Base-by-base conservation (phyloP, 257 asterid species). In the Lantana camara region DNA sequence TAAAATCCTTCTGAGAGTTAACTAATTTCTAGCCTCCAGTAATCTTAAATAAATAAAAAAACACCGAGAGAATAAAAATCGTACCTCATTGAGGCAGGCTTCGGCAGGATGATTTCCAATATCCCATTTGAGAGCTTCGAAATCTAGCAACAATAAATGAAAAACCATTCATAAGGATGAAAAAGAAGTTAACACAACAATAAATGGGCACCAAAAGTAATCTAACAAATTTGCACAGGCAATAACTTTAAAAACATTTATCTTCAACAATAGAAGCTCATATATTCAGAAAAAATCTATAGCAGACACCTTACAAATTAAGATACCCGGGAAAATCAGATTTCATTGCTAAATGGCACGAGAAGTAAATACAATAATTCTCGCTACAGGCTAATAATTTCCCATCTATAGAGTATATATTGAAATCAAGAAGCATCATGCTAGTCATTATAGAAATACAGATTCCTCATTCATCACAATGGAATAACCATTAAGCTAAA, bases 201-300 rank as follows among this genome's bases (percentile, higher is more conserved):
- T 27, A 27, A 27, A 27, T 5, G 32, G 5, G 32, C 32, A 2
- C 32, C 32, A 27, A 27, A 27, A 2, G 2, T 27, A 2, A 2
- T 35, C 23, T 30, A 27, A 22, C 67, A 76, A 48, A 67, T 57
- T 44, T 67, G 72, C 69, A 72, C 9, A 57, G 58, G 41, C 40
- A 63, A 45, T 53, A 68, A 42, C 55, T 52, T n/a, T 9, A 27
- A 27, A 27, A 52, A 27, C 59, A 35, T 34, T 57, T 35, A 38
- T 66, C 56, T 65, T 62, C 68, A 56, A 64, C 64, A 67, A 58
- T 44, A 38, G 32, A 67, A 69, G 38, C 57, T 63, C 42, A 67
- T 15, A 57, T 34, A 37, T 29, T 61, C 44, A 38, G 14, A 37
- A 41, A 10, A 60, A 40, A 57, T 58, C 63, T 40, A 59, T 49